phyloP scores from a whole-genome alignment of 768 basidiomycete genomes.

The Tylopilus felleus region DNA sequence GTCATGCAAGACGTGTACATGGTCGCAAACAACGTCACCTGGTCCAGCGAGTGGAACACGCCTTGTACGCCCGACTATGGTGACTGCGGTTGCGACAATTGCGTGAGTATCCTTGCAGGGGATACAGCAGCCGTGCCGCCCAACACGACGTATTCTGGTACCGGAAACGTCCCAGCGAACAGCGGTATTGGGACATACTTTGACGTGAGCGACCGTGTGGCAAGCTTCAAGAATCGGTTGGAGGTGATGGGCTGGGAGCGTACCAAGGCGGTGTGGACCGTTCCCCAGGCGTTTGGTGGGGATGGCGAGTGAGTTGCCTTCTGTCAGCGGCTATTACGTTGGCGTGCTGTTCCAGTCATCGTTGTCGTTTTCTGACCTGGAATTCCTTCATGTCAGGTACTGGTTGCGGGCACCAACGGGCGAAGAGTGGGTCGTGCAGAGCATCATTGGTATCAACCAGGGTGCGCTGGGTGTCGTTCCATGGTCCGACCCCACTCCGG shows the following conservation, averaged over 20 bases:
- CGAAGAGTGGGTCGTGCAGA: conserved; percentile 64
- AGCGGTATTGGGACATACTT: conserved; percentile 43
- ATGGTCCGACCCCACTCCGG: conserved; percentile 52
- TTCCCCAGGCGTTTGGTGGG: conserved; percentile 72
- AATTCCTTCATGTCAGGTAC: conserved; percentile 34
- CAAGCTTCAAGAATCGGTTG: conserved; percentile 57
- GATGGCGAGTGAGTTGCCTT: conserved; percentile 26
- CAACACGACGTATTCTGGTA: conserved; percentile 19
- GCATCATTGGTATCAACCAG: conserved; percentile 66
- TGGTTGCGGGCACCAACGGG: conserved; percentile 64
- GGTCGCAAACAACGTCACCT: conserved; percentile 58
- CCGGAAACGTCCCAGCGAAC: conserved; percentile 22
- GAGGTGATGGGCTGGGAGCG: conserved; percentile 66
- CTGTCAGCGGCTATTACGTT: neutral
- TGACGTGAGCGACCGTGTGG: conserved; percentile 66
- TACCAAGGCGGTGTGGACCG: conserved; percentile 72
- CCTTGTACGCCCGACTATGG: conserved; percentile 63
- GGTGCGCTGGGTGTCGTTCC: conserved; percentile 53
- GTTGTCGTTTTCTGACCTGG: neutral
- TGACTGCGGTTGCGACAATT: conserved; percentile 72
- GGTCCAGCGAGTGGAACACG: conserved; percentile 59
- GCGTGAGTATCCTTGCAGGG: conserved; percentile 44
- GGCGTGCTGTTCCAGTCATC: neutral
- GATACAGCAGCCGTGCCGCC: conserved; percentile 28
- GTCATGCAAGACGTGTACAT: conserved; percentile 61